A percentile compares a stretch with the other conserved stretches of the same genome.
These are phyloP conservation scores for Yarrowia divulgata DNA, from an alignment of 805 yeast species.

Conservation along the genomic window DNA sequence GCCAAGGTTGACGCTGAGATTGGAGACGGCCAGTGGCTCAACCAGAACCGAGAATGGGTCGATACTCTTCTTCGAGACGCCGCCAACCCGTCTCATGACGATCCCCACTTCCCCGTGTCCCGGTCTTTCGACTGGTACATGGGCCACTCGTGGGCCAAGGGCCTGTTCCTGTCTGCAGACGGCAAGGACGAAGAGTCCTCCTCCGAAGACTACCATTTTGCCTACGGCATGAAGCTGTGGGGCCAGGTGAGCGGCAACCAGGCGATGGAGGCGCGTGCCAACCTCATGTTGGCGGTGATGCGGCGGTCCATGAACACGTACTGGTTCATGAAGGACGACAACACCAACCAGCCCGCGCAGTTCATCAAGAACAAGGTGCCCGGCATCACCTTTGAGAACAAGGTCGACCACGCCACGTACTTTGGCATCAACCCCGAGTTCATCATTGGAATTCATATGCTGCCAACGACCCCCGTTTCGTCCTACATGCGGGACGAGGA, in stretches of 20 bases:
- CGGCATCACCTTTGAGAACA: conserved; percentile 76
- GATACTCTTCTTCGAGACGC: conserved; percentile 70
- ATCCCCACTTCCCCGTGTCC: conserved; percentile 66
- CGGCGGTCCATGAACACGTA: conserved; percentile 63
- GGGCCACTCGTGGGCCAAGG: conserved; percentile 82
- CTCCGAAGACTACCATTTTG: conserved; percentile 74
- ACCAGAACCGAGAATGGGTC: conserved; percentile 61
- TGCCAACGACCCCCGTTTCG: conserved; percentile 71
- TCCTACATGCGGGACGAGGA: conserved; percentile 60
- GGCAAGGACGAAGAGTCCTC: conserved; percentile 77
- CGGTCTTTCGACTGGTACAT: conserved; percentile 73
- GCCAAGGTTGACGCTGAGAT: conserved; percentile 65
- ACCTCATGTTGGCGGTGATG: conserved; percentile 65
- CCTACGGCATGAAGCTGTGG: conserved; percentile 76
- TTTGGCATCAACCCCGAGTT: conserved; percentile 68
- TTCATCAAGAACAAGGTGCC: conserved; percentile 65
- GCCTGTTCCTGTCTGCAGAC: conserved; percentile 66
- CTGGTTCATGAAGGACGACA: conserved; percentile 59
- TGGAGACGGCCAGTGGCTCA: conserved; percentile 61
- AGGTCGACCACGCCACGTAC: conserved; percentile 74
- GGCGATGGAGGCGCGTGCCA: conserved; percentile 61
- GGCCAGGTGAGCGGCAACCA: conserved; percentile 62
- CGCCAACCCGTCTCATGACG: conserved; percentile 63
- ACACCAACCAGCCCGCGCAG: conserved; percentile 59
- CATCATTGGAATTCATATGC: conserved; percentile 81